Percentiles rank a stretch among this genome's conserved stretches.
Conservation (phyloP, 306 rosid species). For the Geum urbanum region DNA sequence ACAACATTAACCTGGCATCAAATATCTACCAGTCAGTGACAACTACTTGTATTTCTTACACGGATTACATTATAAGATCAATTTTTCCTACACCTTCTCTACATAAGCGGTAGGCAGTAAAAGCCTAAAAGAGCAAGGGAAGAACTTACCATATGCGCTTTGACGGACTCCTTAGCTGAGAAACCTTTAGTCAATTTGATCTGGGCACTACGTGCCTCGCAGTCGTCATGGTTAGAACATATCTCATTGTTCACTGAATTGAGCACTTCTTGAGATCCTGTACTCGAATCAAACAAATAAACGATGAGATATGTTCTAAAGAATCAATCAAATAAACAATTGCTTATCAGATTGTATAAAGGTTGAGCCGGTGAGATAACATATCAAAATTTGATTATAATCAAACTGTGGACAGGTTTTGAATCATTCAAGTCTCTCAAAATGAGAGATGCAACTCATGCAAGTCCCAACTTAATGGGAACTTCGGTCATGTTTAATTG, state of each 20-base stretch:
- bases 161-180: constrained; percentile 85
- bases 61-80: neutral
- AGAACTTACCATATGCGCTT: constrained; percentile 87
- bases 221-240: constrained; percentile 78
- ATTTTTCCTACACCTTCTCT: neutral
- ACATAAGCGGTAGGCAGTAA: neutral
- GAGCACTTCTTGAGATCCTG: constrained; percentile 88
- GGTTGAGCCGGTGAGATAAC: no score
- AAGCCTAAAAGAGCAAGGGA: neutral
- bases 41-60: constrained; percentile 12
- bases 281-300: constrained; percentile 1
- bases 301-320: no score
- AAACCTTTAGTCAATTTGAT: constrained; percentile 92
- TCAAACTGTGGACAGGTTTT: no score
- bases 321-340: neutral
- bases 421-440: no score
- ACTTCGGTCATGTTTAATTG: no score
- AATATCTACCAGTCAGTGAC: constrained; percentile 29
- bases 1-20: constrained; percentile 93
- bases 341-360: no score
- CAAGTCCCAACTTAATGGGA: no score
- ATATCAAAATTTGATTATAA: no score
- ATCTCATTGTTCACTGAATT: constrained; percentile 39
- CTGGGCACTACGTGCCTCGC: constrained; percentile 74
- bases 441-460: no score